Evolutionary conservation across 257 asterid species (phyloP).

Genomic region (Solanum clarkiae): DNA sequence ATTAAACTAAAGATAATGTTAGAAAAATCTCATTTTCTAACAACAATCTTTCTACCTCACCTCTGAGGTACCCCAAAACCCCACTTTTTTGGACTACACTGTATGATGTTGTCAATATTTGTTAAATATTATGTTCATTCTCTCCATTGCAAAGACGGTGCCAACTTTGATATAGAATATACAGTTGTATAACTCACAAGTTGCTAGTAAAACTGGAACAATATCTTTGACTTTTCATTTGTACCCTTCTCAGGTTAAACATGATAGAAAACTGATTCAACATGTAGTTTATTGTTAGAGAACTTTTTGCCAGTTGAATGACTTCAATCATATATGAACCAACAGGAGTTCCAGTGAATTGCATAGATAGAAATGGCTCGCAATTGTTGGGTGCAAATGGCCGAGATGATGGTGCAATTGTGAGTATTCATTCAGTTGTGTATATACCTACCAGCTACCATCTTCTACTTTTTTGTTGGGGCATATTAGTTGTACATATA

Average conservation of each 20-base stretch:
- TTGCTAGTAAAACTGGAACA: too few species aligned
- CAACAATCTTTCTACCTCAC: too few species aligned
- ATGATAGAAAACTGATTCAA: neutral
- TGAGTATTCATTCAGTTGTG: slow-evolving; percentile 43
- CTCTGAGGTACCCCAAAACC: too few species aligned
- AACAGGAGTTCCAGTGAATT: slow-evolving; percentile 72
- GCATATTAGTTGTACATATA: neutral
- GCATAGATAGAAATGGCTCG: slow-evolving; percentile 77
- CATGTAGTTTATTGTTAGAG: neutral
- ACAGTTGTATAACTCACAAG: too few species aligned
- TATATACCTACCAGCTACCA: neutral
- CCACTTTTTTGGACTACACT: too few species aligned
- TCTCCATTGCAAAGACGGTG: too few species aligned
- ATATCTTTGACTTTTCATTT: too few species aligned
- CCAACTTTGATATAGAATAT: too few species aligned
- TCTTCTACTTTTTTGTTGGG: neutral
- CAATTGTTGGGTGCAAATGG: slow-evolving; percentile 68
- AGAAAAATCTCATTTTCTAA: too few species aligned
- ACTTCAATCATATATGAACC: slow-evolving; percentile 4
- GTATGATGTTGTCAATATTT: too few species aligned
- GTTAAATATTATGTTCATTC: too few species aligned
- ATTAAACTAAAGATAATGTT: too few species aligned
- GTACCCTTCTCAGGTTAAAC: neutral
- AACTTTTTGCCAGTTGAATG: neutral
- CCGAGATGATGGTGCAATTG: slow-evolving; percentile 60